Evolutionary conservation across 805 yeast genomes (phyloP), one percentile per base, ranked within the genome.

Genomic region (Sugiyamaella floridensis): DNA sequence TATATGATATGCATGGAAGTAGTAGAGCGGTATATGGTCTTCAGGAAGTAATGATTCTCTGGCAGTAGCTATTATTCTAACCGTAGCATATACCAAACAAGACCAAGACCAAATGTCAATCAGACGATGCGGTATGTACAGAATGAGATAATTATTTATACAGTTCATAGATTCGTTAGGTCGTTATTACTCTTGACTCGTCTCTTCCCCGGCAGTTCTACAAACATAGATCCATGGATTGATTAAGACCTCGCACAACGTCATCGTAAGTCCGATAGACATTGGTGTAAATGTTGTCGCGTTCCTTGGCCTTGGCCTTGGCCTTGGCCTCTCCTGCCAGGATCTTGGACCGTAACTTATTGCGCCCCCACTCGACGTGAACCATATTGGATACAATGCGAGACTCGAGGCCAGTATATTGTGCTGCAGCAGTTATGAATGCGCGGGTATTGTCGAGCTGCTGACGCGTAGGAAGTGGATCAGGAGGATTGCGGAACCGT

Each of bases 241-340:
- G 22, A 63, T 74, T 62, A 16, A 62, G 53, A 11, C 45, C 48
- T 1, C 20, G 51, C 2, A 56, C 45, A 16, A 58, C 43, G 14
- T 40, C 40, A 19, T 49, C 45, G 58, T 58, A 59, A 8, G 40
- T 32, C 7, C 40, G 48, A 16, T 67, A 65, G 20, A 72, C 70
- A 49, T 58, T 68, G 47, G 70, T 66, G 50, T 65, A 70, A 3
- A n/a, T 42, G 22, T 4, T 40, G 2, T 19, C 15, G n/a, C 20
- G 19, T 5, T 16, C 44, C 43, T 11, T 19, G 22, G 40, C 43
- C 74, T 67, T 79, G 11, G 71, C 74, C 41, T 70, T 77, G 61
- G 74, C 74, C 2, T 58, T 71, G 18, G 40, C 47, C 47, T 47
- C 43, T 42, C 44, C 34, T 19, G 43, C 40, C 37, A 49, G 46